Base-by-base conservation (phyloP, 768 basidiomycete genomes). In the Trametes cingulata region DNA sequence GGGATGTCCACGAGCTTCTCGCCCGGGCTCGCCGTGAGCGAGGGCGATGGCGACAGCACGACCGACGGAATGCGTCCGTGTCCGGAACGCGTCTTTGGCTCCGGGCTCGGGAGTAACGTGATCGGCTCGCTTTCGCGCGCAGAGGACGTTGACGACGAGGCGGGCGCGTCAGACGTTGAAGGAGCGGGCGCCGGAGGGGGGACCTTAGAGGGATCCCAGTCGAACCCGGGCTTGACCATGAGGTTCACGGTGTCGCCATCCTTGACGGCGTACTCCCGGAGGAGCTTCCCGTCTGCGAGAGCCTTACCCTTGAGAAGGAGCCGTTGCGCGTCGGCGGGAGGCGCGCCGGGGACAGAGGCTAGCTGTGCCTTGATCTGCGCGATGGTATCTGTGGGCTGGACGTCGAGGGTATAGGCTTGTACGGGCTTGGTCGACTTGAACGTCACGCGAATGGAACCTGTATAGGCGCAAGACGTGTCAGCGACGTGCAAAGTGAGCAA, bases 301-400 rank as follows among this genome's bases (percentile, higher is more conserved):
- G 90, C 94, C 73, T 99, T 99, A 57, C 97, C 97, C 75, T 95
- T 98, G 53, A 97, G 79, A 12, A 99, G 78, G 15, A 98, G 83
- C 3, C 97, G 80, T 73, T 97, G 95, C 29, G 82, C 79, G 70
- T 93, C 87, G 45, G 86, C 83, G 9, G 89, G 83, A 0, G 95
- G 95, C 0, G 92, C 91, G 49, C 77, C 76, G 27, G 85, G 77
- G 65, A 86, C 78, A 1, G 83, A 69, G 14, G 88, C 82, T 58
- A 98, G 85, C 62, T 85, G 85, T 2, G 80, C 69, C 73, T 98
- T 99, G 72, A 98, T 85, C 45, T 85, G 72, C 41, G 83, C 75
- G 74, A 99, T 85, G 51, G 93, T 83, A 71, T 97, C 93, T n/a
- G 93, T 88, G 36, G 85, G 83, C 48, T 87, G 84, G 13, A 92